A percentile compares a stretch with the other conserved stretches of the same genome.
Conservation (phyloP, 2,329 filamentous ascomycete genomes). For the Aspergillus arachidicola region DNA sequence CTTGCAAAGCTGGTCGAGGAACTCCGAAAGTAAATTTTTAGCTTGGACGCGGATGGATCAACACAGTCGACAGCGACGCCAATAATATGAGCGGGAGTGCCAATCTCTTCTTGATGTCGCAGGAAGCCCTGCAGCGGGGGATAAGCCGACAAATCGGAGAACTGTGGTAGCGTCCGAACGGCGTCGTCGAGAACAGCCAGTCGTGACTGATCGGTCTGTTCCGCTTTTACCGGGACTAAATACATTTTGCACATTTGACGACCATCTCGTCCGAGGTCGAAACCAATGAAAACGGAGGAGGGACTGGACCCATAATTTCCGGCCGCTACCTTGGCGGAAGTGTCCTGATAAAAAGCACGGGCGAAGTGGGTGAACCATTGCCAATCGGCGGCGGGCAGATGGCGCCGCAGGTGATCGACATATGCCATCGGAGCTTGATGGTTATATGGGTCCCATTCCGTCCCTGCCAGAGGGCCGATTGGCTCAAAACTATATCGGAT, state of each 20-base stretch:
- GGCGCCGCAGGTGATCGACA: background rate
- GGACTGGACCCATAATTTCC: background rate
- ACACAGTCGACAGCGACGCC: background rate
- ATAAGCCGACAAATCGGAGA: background rate
- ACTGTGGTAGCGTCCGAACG: background rate
- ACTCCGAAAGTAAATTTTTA: background rate
- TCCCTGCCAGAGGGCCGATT: slow-evolving; percentile 1
- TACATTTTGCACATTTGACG: background rate
- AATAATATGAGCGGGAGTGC: background rate
- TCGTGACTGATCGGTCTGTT: background rate
- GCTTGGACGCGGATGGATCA: background rate
- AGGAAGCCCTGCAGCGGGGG: background rate
- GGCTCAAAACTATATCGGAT: slow-evolving; percentile 10
- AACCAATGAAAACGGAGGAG: background rate
- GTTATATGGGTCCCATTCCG: slow-evolving; percentile 5
- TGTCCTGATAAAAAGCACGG: background rate
- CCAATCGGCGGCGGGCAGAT: background rate
- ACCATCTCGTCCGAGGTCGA: background rate
- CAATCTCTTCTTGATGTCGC: background rate
- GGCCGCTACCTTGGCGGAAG: background rate
- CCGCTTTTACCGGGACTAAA: background rate
- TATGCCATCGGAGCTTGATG: background rate
- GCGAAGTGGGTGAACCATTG: slow-evolving; percentile 7
- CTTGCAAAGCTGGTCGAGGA: background rate
- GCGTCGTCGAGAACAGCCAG: background rate